Conservation (phyloP, 441 rosid genomes). For the Syzygium syzygioides region DNA sequence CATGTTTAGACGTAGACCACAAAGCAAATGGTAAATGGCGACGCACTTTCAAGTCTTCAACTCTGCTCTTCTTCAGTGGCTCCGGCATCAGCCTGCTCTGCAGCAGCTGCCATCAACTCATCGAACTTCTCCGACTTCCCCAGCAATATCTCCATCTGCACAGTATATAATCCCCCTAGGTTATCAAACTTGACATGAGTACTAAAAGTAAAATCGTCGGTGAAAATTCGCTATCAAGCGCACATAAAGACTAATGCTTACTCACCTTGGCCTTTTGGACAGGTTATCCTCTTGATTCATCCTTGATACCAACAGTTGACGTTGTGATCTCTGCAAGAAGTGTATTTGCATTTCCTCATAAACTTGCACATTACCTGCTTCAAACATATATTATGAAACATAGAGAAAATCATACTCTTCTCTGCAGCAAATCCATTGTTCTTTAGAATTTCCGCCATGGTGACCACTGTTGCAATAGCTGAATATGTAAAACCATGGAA, state of each 20-base stretch:
- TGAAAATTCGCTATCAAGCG: not conserved
- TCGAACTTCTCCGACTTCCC: constrained; percentile 65
- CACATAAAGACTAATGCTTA: not conserved
- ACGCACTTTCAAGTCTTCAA: constrained; percentile 15
- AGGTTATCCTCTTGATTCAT: constrained; percentile 58
- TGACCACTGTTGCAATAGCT: constrained; percentile 80
- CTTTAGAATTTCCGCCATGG: constrained; percentile 66
- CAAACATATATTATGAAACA: not conserved
- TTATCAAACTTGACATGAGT: not conserved
- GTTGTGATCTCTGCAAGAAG: constrained; percentile 52
- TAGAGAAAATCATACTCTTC: constrained; percentile 42
- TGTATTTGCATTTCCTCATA: not conserved
- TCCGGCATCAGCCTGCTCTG: constrained; percentile 55
- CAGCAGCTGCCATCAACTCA: constrained; percentile 71
- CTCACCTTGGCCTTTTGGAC: constrained; percentile 70
- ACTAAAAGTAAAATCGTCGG: not conserved
- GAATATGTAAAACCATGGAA: constrained; percentile 13
- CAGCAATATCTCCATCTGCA: constrained; percentile 53
- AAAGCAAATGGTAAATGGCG: not conserved
- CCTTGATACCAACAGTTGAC: constrained; percentile 73
- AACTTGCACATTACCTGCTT: not conserved
- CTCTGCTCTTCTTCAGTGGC: constrained; percentile 61
- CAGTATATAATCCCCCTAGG: not conserved
- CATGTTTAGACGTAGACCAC: not conserved
- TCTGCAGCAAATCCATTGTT: constrained; percentile 75